Percentiles rank a stretch among this genome's conserved stretches.
Conservation (phyloP, 306 rosid genomes). For the Sophora flavescens region DNA sequence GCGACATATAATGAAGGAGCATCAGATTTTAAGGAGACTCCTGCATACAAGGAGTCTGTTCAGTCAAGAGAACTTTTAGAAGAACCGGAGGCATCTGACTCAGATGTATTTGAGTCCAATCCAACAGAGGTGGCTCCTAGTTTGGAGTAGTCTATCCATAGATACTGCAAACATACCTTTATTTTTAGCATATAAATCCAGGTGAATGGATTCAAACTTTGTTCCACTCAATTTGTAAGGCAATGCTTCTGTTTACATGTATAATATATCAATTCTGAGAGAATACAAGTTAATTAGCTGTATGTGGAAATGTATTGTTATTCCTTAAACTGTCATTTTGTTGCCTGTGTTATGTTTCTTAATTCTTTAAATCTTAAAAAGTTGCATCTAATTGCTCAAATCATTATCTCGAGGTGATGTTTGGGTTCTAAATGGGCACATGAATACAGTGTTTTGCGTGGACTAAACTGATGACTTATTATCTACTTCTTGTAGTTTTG, state of each 20-base stretch:
- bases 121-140: constrained; percentile 98
- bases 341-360: constrained; percentile 20
- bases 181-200: constrained; percentile 40
- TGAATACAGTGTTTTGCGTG: neutral
- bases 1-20: constrained; percentile 80
- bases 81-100: constrained; percentile 73
- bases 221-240: constrained; percentile 48
- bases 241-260: constrained; percentile 43
- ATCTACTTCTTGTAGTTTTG: neutral
- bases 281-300: neutral
- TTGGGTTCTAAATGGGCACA: constrained; percentile 16
- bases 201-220: constrained; percentile 44
- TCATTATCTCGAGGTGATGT: neutral
- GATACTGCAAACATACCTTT: constrained; percentile 40
- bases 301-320: constrained; percentile 24
- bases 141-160: constrained; percentile 65
- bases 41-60: constrained; percentile 78
- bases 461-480: neutral
- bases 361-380: constrained; percentile 14
- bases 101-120: constrained; percentile 91
- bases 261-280: constrained; percentile 23
- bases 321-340: neutral
- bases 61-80: constrained; percentile 80
- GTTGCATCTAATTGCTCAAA: neutral
- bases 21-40: constrained; percentile 73